Conservation (phyloP, 805 yeast genomes). For the Saccharomycodes ludwigii region DNA sequence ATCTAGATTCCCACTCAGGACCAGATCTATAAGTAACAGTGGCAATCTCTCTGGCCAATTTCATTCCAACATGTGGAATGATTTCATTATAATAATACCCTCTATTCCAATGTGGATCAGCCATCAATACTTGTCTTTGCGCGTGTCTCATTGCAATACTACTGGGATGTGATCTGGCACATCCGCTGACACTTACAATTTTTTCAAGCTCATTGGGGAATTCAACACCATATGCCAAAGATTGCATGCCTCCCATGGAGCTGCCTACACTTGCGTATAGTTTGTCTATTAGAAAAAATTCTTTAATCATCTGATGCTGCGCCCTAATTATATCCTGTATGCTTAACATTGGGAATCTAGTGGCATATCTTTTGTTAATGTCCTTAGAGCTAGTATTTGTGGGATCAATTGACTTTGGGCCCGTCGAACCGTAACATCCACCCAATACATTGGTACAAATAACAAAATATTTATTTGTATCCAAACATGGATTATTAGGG, state of each 20-base stretch:
- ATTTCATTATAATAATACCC: constrained; percentile 66
- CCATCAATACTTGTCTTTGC: constrained; percentile 86
- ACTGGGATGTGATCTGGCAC: constrained; percentile 89
- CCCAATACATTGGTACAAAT: constrained; percentile 88
- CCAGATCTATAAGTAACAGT: constrained; percentile 91
- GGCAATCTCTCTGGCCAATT: constrained; percentile 84
- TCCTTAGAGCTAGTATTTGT: no score
- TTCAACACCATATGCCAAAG: constrained; percentile 75
- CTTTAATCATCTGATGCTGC: constrained; percentile 55
- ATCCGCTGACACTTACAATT: constrained; percentile 74
- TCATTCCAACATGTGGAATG: constrained; percentile 94
- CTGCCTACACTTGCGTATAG: constrained; percentile 78
- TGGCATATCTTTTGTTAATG: constrained; percentile 60
- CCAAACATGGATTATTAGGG: constrained; percentile 56
- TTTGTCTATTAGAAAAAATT: constrained; percentile 49
- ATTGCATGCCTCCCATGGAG: constrained; percentile 99
- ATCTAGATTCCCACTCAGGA: constrained; percentile 92
- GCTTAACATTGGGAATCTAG: constrained; percentile 77
- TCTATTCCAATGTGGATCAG: constrained; percentile 89
- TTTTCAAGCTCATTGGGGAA: constrained; percentile 67
- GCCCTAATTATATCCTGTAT: constrained; percentile 87
- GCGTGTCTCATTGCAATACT: constrained; percentile 90
- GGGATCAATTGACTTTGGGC: constrained; percentile 76
- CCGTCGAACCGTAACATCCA: constrained; percentile 92
- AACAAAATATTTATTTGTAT: constrained; percentile 69